Evolutionary conservation across 208 protist genomes (phyloP), one percentile per base, ranked within the genome.

Genomic region (Phytomonas francai): DNA sequence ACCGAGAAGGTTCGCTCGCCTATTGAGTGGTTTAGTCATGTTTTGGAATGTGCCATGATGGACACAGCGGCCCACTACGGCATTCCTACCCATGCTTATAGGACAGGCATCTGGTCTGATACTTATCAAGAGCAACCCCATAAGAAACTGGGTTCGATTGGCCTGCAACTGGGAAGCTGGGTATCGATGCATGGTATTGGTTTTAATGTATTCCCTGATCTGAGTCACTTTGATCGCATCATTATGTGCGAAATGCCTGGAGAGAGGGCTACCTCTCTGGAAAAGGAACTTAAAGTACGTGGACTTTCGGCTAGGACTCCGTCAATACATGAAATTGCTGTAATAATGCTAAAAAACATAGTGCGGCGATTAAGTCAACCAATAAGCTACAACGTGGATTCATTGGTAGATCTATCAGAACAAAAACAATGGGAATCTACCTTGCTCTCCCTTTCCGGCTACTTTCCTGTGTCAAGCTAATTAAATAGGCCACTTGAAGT

Each of bases 131-230:
- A 59, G 34, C 65, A 34, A 6, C 62, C 66, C 0, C 66, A 84
- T 25, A 72, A 78, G 0, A 97, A 97, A 68, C 64, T 97, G 1
- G 91, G 85, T 3, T 85, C 81, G 29, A 89, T 95, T 49, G 91
- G 89, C 12, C 83, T 97, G 65, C 87, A 93, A 70, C 82, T 97
- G 0, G 84, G 85, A 8, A 92, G 77, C 60, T 97, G 87, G 87
- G 82, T 93, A 3, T 93, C 89, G 1, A 97, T 97, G 91, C 91
- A 97, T 68, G 91, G 89, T 1, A 75, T 74, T 0, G 76, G 85
- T 42, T 73, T 95, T 69, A 97, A 97, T 70, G 76, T 97, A 3
- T 63, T 60, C 49, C 83, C 78, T 49, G 79, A 93, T 39, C 65
- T 93, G 39, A 45, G 61, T 45, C 84, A 84, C 65, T 95, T 94